A percentile compares a stretch with the other conserved stretches of the same genome.
Evolutionary conservation across 2,329 filamentous ascomycete species (phyloP).

Genomic region (Dendrostoma leiphaemia): DNA sequence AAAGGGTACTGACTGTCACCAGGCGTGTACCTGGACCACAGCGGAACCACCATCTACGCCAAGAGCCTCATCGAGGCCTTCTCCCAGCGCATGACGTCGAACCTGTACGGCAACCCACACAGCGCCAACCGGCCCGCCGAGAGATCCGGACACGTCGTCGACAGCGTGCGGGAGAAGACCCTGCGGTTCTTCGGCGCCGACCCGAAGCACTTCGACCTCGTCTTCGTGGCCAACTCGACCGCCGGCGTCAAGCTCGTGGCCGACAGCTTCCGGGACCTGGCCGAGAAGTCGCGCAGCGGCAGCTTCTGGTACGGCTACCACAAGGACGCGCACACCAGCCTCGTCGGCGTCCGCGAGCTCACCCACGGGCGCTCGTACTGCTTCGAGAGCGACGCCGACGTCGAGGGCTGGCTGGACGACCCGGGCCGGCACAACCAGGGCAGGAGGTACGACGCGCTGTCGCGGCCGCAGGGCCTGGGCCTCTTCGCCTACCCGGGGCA

Average conservation of each 20-base stretch:
- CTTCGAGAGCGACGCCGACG: slow-evolving; percentile 56
- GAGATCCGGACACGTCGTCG: slow-evolving; percentile 55
- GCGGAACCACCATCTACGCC: slow-evolving; percentile 56
- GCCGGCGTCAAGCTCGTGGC: slow-evolving; percentile 80
- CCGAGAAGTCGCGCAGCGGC: slow-evolving; percentile 41
- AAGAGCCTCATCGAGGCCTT: slow-evolving; percentile 57
- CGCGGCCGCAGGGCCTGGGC: slow-evolving; percentile 28
- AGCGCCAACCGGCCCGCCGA: slow-evolving; percentile 60
- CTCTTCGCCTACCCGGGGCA: slow-evolving; percentile 67
- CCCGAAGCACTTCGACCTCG: slow-evolving; percentile 56
- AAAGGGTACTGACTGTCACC: neutral
- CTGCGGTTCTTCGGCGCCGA: slow-evolving; percentile 58
- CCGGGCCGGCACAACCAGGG: slow-evolving; percentile 18
- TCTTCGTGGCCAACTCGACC: slow-evolving; percentile 87
- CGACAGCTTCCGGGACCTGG: slow-evolving; percentile 54
- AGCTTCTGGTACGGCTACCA: slow-evolving; percentile 61
- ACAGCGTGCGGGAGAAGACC: slow-evolving; percentile 51
- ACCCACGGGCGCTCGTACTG: slow-evolving; percentile 53
- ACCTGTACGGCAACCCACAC: slow-evolving; percentile 68
- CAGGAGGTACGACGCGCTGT: slow-evolving; percentile 19
- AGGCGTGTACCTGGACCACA: slow-evolving; percentile 57
- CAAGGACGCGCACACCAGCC: slow-evolving; percentile 59
- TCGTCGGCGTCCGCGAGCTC: slow-evolving; percentile 68
- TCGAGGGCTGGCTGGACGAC: slow-evolving; percentile 42
- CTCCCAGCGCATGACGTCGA: slow-evolving; percentile 50